Conservation (phyloP, 2,329 filamentous ascomycete species). For the Xenoacremonium recifei region DNA sequence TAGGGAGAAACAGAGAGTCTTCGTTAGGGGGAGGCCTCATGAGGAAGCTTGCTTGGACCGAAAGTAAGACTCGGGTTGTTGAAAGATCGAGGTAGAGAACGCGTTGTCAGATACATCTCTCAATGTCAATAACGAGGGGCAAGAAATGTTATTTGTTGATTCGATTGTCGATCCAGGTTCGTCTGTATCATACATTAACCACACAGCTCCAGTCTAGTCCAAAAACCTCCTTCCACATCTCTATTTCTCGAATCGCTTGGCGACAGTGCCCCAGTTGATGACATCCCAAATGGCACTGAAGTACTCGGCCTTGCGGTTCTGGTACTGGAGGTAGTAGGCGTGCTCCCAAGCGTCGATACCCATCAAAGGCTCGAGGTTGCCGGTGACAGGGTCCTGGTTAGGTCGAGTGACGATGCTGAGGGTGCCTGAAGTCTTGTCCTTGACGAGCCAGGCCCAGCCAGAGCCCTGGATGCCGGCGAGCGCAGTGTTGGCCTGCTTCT, state of each 20-base stretch:
- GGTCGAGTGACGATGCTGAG: constrained; percentile 68
- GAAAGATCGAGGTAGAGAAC: too few relatives aligned
- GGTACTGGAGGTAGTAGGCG: constrained; percentile 92
- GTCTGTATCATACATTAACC: constrained; percentile 1
- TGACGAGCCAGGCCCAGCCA: constrained; percentile 88
- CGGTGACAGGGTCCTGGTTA: constrained; percentile 88
- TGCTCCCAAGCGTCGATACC: constrained; percentile 97
- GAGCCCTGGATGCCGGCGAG: constrained; percentile 79
- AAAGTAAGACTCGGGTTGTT: too few relatives aligned
- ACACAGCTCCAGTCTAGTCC: constrained; percentile 12
- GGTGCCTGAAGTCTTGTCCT: constrained; percentile 61
- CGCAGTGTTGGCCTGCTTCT: constrained; percentile 64
- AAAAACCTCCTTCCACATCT: neutral
- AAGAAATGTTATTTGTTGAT: too few relatives aligned
- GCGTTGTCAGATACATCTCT: too few relatives aligned
- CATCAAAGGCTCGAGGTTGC: constrained; percentile 76
- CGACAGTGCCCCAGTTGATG: constrained; percentile 90
- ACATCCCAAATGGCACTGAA: constrained; percentile 93
- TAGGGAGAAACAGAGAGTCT: too few relatives aligned
- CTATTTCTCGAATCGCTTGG: constrained; percentile 66
- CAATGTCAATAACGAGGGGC: too few relatives aligned
- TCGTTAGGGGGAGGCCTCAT: too few relatives aligned
- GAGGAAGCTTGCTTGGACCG: too few relatives aligned
- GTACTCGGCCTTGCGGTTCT: constrained; percentile 97
- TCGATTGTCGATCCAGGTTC: neutral